Base-by-base conservation (phyloP, 805 yeast species). In the Candida sithepensis region DNA sequence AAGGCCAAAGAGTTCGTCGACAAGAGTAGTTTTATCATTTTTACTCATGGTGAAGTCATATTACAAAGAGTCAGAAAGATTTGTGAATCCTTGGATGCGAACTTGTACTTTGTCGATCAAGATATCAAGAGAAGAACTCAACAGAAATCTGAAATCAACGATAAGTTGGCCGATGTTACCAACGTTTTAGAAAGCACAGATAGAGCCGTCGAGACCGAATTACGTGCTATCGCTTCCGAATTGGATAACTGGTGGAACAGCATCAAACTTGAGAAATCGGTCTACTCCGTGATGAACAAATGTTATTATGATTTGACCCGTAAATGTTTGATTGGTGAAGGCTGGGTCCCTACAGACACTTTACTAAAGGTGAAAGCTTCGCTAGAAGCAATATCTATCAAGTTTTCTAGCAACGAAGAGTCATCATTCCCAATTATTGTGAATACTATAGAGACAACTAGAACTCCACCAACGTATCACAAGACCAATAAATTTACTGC, bases 381-480 rank as follows among this genome's bases (percentile, higher is more conserved):
- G 16, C 67, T 82, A 45, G 69, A 77, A 40, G 66, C 69, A 12
- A 73, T 71, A 52, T 64, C 68, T 12, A 44, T 50, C 33, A 52
- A 53, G 32, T 60, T 50, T 43, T 59, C 68, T 1, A 44, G 44
- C 6, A 40, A 41, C 30, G 52, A 45, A 13, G 67, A 64, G 8
- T 33, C 51, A 1, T 54, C 65, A 3, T 60, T 66, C 54, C 70
- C 70, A 46, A 63, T 66, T 40, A 64, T 66, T 41, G 68, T 74
- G 52, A 78, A 78, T 52, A 74, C 73, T 28, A 77, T 94, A 45
- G 75, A 81, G 46, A 91, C 98, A 10, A 83, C 84, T 46, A 84
- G 82, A 67, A 79, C 87, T 5, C 99, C 99, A 2, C 99, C 99
- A 43, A 94, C 99, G 1, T 90, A 74, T 66, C 96, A 90, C 69